phyloP scores from a whole-genome alignment of 1,284 basidiomycete species.

The Trichosporon coremiiforme region DNA sequence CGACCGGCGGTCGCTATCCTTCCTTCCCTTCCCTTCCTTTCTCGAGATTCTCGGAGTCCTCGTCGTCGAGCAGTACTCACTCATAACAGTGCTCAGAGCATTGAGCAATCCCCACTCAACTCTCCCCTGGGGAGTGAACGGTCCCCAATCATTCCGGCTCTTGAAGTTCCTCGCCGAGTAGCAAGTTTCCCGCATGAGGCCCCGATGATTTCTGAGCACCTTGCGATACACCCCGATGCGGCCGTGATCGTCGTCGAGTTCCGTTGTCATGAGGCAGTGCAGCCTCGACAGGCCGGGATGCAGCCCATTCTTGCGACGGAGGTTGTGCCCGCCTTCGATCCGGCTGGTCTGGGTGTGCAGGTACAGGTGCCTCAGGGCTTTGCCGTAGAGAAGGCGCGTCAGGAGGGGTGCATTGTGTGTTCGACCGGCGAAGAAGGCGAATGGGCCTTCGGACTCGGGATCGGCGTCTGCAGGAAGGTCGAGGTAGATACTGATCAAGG shows the following conservation, averaged over 20 bases:
- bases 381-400: background rate
- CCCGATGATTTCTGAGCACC: background rate
- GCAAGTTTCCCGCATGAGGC: background rate
- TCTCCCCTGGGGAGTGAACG: background rate
- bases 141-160: background rate
- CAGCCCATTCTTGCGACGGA: background rate
- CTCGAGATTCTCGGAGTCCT: too few relatives aligned
- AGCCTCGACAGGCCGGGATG: background rate
- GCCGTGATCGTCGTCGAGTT: slow-evolving; percentile 1
- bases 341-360: background rate
- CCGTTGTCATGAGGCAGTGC: background rate
- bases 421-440: background rate
- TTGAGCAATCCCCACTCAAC: background rate
- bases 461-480: background rate
- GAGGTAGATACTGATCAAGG: background rate
- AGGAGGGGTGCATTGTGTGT: background rate
- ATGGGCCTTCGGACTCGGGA: background rate
- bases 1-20: too few relatives aligned
- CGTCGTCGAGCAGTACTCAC: background rate
- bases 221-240: background rate
- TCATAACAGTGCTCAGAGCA: slow-evolving; percentile 1
- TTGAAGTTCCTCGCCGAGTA: background rate
- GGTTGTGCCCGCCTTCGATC: background rate
- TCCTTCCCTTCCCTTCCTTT: too few relatives aligned
- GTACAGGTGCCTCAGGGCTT: background rate